Evolutionary conservation across 148 eudicot species (phyloP).

Genomic region (Vaccinium myrtillus): DNA sequence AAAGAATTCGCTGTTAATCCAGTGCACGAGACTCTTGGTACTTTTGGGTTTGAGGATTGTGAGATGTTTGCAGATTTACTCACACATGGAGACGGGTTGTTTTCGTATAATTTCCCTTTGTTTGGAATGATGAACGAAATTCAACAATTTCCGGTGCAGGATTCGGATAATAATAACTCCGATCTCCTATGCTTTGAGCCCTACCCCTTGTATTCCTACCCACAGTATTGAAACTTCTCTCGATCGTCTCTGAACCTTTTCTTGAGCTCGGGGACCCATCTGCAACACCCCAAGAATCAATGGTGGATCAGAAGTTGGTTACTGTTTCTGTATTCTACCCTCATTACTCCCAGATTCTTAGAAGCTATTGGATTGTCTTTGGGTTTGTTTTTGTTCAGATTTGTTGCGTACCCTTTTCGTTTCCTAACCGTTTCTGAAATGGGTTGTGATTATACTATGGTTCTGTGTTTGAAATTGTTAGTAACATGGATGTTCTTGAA

Average conservation of each 20-base stretch:
- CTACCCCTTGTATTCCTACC: not conserved
- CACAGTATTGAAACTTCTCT: not conserved
- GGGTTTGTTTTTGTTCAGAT: not conserved
- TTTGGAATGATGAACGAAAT: no score
- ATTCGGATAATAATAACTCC: slow-evolving; percentile 10
- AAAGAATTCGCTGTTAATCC: no score
- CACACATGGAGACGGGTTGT: no score
- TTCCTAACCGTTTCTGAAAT: not conserved
- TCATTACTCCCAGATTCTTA: not conserved
- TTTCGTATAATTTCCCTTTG: no score
- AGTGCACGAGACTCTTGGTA: no score
- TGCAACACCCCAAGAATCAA: not conserved
- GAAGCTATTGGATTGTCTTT: not conserved
- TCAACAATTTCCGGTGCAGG: slow-evolving; percentile 10
- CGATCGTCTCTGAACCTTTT: not conserved
- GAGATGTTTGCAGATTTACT: no score
- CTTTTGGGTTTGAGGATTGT: no score
- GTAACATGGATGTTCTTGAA: not conserved
- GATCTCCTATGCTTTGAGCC: slow-evolving; percentile 12
- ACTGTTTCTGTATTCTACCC: not conserved
- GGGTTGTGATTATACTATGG: not conserved
- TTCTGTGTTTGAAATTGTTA: not conserved
- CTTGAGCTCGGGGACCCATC: not conserved
- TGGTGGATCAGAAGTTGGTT: slow-evolving; percentile 11
- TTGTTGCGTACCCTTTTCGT: no score